Conservation (phyloP, 495 filamentous ascomycete species). For the Aspergillus avenaceus region DNA sequence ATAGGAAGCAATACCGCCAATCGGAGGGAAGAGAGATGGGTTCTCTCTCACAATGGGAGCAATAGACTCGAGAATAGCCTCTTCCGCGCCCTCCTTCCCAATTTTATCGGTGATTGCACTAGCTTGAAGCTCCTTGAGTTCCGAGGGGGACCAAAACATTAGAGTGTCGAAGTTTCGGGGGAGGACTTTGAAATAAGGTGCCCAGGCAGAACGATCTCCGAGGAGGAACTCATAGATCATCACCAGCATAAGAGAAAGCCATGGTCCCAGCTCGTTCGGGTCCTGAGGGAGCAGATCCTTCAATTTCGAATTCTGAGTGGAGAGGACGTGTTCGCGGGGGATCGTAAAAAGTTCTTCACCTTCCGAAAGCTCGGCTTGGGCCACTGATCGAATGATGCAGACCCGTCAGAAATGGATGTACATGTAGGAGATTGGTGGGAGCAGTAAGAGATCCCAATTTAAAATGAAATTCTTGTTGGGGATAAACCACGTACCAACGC, state of each 20-base stretch:
- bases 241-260: conserved; percentile 68
- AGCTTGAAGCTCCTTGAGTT: conserved; percentile 71
- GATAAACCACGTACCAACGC: conserved; percentile 50
- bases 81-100: conserved; percentile 67
- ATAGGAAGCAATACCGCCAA: conserved; percentile 48
- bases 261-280: conserved; percentile 44
- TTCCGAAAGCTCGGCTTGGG: conserved; percentile 50
- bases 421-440: conserved; percentile 8
- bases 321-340: conserved; percentile 52
- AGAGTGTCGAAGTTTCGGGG: conserved; percentile 77
- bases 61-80: conserved; percentile 59
- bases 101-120: conserved; percentile 76
- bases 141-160: conserved; percentile 80
- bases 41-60: conserved; percentile 54
- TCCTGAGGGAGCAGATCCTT: conserved; percentile 40
- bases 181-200: conserved; percentile 75
- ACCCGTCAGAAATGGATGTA: conserved; percentile 20
- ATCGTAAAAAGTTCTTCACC: conserved; percentile 65
- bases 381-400: conserved; percentile 39
- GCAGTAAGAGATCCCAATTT: conserved; percentile 10
- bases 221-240: conserved; percentile 74
- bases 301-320: conserved; percentile 46
- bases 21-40: conserved; percentile 40
- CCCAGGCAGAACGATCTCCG: conserved; percentile 63
- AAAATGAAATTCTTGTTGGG: conserved; percentile 13